Conservation (phyloP, 1,284 basidiomycete species). For the Apiotrichum porosum region DNA sequence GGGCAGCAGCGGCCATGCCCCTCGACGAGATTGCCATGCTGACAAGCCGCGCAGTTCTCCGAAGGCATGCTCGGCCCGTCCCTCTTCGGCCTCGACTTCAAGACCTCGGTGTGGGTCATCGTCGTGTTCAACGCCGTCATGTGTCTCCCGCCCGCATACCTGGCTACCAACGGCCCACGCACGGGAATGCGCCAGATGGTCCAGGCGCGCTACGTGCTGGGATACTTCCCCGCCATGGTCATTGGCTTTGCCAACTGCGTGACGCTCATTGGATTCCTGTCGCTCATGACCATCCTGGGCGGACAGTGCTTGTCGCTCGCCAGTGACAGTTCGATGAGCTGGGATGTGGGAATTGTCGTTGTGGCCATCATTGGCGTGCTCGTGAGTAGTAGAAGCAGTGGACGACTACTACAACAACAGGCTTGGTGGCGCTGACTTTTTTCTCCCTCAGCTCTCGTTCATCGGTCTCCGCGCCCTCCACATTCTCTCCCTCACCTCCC, state of each 20-base stretch:
- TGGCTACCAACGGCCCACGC: conserved; percentile 75
- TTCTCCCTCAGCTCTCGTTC: conserved; percentile 51
- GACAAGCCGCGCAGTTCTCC: conserved; percentile 28
- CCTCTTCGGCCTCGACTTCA: conserved; percentile 36
- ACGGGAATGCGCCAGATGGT: conserved; percentile 85
- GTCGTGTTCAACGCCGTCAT: conserved; percentile 31
- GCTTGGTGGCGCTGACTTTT: too few species aligned
- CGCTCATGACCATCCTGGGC: conserved; percentile 71
- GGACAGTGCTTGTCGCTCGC: conserved; percentile 73
- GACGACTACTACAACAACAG: too few species aligned
- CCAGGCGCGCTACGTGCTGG: conserved; percentile 70
- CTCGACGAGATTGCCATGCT: neutral
- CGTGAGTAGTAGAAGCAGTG: conserved; percentile 52
- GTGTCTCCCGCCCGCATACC: conserved; percentile 35
- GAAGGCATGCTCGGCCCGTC: conserved; percentile 42
- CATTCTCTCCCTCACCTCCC: conserved; percentile 41
- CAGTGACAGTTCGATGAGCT: conserved; percentile 54
- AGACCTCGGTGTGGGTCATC: conserved; percentile 30
- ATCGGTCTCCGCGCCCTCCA: conserved; percentile 52
- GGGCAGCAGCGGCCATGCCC: too few species aligned
- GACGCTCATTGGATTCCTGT: conserved; percentile 65
- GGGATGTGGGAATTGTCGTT: conserved; percentile 77
- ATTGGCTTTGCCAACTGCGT: conserved; percentile 63
- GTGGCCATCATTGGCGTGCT: conserved; percentile 71
- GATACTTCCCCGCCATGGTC: conserved; percentile 63